Percentiles rank a stretch among this genome's conserved stretches.
These are phyloP conservation scores for Stephanodiscus minutulus DNA, from an alignment of 108 stramenopile species.

Conservation along the genomic window DNA sequence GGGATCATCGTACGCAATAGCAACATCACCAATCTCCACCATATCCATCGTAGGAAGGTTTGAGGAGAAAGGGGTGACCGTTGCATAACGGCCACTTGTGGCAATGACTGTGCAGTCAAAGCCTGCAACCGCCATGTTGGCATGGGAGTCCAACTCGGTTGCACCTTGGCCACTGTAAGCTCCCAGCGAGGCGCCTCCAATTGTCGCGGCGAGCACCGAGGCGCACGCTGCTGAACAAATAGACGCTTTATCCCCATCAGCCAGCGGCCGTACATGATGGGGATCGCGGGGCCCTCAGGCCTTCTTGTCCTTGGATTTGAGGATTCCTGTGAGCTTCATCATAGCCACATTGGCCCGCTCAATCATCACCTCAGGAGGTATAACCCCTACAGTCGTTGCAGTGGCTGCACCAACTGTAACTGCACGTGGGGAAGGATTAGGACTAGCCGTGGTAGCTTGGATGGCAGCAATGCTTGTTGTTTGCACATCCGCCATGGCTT, in stretches of 20 bases:
- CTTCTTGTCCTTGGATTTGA: neutral
- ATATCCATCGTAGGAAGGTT: neutral
- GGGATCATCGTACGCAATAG: slow-evolving; percentile 1
- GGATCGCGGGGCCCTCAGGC: neutral
- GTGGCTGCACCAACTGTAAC: too few relatives aligned
- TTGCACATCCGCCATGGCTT: too few relatives aligned
- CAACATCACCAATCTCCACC: slow-evolving; percentile 13
- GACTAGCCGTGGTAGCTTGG: too few relatives aligned
- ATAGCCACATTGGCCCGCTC: neutral
- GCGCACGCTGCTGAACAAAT: neutral
- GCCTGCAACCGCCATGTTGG: slow-evolving; percentile 38
- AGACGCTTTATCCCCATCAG: slow-evolving; percentile 5
- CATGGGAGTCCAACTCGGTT: slow-evolving; percentile 52
- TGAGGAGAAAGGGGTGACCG: slow-evolving; percentile 23
- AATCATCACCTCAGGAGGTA: neutral
- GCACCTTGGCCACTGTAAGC: neutral
- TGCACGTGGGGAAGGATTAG: too few relatives aligned
- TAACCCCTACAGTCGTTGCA: too few relatives aligned
- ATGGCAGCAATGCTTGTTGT: too few relatives aligned
- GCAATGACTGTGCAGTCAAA: slow-evolving; percentile 11
- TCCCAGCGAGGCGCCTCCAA: neutral
- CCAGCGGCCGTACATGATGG: neutral
- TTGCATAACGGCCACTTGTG: slow-evolving; percentile 18
- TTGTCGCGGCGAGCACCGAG: neutral
- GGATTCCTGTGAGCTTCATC: neutral